These are phyloP conservation scores for Lineolata rhizophorae DNA, from an alignment of 495 filamentous ascomycete species.

Conservation along the genomic window DNA sequence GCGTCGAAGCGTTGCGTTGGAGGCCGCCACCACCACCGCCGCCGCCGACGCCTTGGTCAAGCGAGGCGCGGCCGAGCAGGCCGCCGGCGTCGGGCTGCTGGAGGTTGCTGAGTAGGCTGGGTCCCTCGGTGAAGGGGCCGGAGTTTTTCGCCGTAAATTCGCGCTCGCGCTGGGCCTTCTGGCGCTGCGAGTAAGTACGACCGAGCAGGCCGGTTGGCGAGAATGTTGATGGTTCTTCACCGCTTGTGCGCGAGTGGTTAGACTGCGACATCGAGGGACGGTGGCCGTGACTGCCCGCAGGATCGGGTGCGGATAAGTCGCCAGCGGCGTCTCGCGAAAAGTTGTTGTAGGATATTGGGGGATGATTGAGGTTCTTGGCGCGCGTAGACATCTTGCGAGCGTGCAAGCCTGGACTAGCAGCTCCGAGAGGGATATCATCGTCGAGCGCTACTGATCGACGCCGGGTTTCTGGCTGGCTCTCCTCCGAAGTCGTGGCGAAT, in stretches of 20 bases:
- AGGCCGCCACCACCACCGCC: constrained; percentile 4
- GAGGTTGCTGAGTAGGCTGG: too few relatives aligned
- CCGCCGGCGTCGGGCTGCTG: constrained; percentile 26
- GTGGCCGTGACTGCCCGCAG: constrained; percentile 1
- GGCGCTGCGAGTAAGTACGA: constrained; percentile 37
- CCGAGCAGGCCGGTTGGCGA: constrained; percentile 36
- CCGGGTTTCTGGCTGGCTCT: constrained; percentile 3
- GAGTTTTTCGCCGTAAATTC: too few relatives aligned
- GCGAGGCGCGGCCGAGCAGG: constrained; percentile 25
- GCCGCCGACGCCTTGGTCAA: constrained; percentile 3
- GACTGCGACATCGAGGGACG: constrained; percentile 5
- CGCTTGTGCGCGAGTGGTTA: too few relatives aligned
- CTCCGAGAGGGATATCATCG: constrained; percentile 1
- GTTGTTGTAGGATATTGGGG: constrained; percentile 6
- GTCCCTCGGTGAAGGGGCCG: too few relatives aligned
- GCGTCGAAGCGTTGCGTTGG: constrained; percentile 4
- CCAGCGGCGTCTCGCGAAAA: too few relatives aligned
- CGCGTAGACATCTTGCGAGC: constrained; percentile 18
- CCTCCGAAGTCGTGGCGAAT: constrained; percentile 12
- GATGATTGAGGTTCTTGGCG: constrained; percentile 17
- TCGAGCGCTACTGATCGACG: background rate
- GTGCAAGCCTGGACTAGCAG: too few relatives aligned
- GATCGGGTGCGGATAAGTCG: too few relatives aligned
- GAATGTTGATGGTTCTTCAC: constrained; percentile 28
- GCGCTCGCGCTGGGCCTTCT: constrained; percentile 29